phyloP scores from a whole-genome alignment of 176 grass and related monocot species.

The Oryza australiensis region DNA sequence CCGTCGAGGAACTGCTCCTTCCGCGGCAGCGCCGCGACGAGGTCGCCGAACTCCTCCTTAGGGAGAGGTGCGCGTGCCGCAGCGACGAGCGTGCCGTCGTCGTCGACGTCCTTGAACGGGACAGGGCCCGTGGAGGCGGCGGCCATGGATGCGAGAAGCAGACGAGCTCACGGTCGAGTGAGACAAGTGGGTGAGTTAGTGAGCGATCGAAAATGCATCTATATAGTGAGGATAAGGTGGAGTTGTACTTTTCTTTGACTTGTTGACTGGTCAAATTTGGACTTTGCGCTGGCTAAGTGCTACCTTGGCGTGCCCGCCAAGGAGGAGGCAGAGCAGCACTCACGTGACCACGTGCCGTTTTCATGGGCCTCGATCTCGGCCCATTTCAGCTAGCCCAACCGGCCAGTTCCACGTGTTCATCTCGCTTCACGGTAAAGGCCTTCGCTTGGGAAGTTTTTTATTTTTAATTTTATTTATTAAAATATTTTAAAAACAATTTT shows the following conservation, averaged over 20 bases:
- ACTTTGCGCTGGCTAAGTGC: background rate
- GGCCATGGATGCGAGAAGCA: background rate
- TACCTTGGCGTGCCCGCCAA: background rate
- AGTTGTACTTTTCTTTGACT: background rate
- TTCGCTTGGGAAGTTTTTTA: too few relatives aligned
- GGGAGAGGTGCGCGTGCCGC: background rate
- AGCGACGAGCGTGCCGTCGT: background rate
- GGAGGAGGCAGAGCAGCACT: background rate
- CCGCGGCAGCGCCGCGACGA: conserved; percentile 30
- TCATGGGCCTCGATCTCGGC: too few relatives aligned
- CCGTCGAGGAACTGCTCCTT: background rate
- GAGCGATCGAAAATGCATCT: too few relatives aligned
- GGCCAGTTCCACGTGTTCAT: too few relatives aligned
- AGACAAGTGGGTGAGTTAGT: too few relatives aligned
- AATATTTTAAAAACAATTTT: too few relatives aligned
- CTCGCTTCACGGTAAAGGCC: too few relatives aligned
- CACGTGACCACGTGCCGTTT: background rate
- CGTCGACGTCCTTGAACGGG: conserved; percentile 40
- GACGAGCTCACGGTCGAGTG: background rate
- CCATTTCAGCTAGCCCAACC: too few relatives aligned
- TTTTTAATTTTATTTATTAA: too few relatives aligned
- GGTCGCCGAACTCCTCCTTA: conserved; percentile 28
- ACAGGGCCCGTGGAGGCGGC: conserved; percentile 13
- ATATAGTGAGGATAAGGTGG: background rate
- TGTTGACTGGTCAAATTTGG: background rate